Percentiles rank a stretch among this genome's conserved stretches.
Conservation (phyloP, 2,329 filamentous ascomycete species). For the Fusarium duplospermum region DNA sequence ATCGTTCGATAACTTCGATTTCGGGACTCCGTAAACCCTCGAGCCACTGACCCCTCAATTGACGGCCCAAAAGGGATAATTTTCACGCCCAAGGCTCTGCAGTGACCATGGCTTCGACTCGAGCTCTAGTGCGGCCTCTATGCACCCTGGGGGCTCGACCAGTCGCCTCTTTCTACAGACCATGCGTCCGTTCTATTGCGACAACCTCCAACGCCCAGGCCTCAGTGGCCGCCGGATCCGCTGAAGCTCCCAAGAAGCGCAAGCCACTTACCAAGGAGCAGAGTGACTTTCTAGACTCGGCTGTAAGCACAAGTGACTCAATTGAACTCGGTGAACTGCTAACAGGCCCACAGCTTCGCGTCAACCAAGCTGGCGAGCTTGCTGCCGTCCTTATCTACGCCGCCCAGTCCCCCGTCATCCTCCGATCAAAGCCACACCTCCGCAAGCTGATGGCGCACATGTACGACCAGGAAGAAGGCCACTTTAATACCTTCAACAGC, state of each 20-base stretch:
- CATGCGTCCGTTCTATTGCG: conserved; percentile 36
- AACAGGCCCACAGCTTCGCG: conserved; percentile 72
- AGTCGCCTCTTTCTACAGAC: conserved; percentile 21
- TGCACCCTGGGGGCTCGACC: conserved; percentile 29
- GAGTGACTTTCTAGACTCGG: conserved; percentile 79
- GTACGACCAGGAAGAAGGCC: conserved; percentile 94
- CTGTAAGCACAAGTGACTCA: conserved; percentile 59
- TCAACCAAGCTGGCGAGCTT: conserved; percentile 98
- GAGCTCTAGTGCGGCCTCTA: conserved; percentile 30
- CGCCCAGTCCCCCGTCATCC: conserved; percentile 85
- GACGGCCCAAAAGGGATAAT: conserved; percentile 5
- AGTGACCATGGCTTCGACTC: conserved; percentile 34
- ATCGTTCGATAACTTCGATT: conserved; percentile 45
- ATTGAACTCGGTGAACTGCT: not conserved
- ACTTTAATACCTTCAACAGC: conserved; percentile 86
- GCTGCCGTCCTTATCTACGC: conserved; percentile 95
- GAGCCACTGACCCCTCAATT: conserved; percentile 13
- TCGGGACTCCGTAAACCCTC: conserved; percentile 4
- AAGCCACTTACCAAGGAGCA: conserved; percentile 77
- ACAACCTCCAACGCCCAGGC: conserved; percentile 34
- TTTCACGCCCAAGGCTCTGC: not conserved
- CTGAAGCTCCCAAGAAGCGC: conserved; percentile 52
- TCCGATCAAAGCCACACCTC: conserved; percentile 85
- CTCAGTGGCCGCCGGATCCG: conserved; percentile 29
- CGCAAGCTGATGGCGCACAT: conserved; percentile 95